phyloP scores from a whole-genome alignment of 495 filamentous ascomycete species.

The Bombardia bombarda region DNA sequence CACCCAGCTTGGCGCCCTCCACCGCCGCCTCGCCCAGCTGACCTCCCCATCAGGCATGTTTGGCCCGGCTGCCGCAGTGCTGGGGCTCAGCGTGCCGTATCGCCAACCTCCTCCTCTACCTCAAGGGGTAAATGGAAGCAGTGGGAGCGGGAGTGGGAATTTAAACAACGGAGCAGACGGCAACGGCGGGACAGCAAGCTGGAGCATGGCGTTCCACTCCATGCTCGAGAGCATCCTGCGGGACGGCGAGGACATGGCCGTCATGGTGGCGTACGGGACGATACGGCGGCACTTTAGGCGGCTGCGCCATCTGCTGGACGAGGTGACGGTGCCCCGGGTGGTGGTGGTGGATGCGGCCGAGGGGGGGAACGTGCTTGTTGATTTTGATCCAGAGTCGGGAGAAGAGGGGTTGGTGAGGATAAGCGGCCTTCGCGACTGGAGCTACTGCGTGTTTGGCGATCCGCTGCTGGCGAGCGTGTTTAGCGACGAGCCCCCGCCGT shows the following conservation, averaged over 20 bases:
- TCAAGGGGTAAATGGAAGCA: background rate
- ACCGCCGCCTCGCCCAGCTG: conserved; percentile 23
- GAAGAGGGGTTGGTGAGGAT: conserved; percentile 10
- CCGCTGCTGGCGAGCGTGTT: conserved; percentile 47
- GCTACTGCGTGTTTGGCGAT: conserved; percentile 51
- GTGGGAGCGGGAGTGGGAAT: background rate
- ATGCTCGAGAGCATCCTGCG: conserved; percentile 34
- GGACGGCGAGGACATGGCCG: conserved; percentile 39
- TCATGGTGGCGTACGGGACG: conserved; percentile 32
- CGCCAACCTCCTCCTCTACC: background rate
- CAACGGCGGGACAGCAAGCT: conserved; percentile 14
- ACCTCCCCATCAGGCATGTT: conserved; percentile 31
- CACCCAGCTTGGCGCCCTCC: conserved; percentile 25
- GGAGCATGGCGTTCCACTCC: conserved; percentile 38
- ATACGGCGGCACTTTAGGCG: conserved; percentile 30
- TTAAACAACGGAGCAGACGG: too few species aligned
- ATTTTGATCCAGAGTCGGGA: background rate
- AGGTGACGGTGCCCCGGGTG: conserved; percentile 26
- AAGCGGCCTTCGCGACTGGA: conserved; percentile 39
- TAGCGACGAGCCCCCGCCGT: conserved; percentile 22
- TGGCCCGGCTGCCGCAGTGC: conserved; percentile 26
- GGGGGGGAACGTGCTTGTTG: conserved; percentile 28
- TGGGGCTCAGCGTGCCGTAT: conserved; percentile 6
- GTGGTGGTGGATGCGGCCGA: conserved; percentile 28
- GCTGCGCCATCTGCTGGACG: conserved; percentile 30